Conservation (phyloP, 257 asterid genomes). For the Nicotiana obtusifolia region DNA sequence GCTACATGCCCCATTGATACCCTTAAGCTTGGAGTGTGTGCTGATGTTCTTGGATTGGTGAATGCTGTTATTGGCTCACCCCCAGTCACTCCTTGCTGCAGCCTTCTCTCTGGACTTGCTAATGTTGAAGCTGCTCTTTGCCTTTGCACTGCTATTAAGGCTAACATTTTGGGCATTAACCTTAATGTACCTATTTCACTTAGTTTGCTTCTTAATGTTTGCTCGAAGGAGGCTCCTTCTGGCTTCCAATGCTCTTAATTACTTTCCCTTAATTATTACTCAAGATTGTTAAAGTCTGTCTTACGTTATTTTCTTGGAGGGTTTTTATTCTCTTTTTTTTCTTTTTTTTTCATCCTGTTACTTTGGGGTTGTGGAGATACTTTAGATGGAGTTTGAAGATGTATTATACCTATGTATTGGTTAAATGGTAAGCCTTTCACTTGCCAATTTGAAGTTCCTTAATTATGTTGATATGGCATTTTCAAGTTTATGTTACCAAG, state of each 20-base stretch:
- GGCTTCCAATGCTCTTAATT: constrained; percentile 9
- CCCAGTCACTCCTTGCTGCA: neutral
- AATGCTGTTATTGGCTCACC: neutral
- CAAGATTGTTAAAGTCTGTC: neutral
- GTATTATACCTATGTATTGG: neutral
- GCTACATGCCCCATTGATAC: neutral
- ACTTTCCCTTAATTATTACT: neutral
- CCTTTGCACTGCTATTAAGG: constrained; percentile 9
- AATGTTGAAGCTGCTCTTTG: neutral
- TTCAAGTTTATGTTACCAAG: neutral
- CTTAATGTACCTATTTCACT: constrained; percentile 11
- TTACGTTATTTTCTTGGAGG: neutral
- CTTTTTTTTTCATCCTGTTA: no score
- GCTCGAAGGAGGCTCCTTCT: constrained; percentile 12
- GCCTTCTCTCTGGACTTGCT: constrained; percentile 1
- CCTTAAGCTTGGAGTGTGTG: constrained; percentile 5
- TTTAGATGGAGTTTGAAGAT: neutral
- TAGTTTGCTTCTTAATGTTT: constrained; percentile 17
- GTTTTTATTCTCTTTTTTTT: no score
- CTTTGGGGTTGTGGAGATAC: neutral
- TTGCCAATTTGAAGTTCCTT: neutral
- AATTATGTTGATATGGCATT: neutral
- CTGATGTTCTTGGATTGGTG: constrained; percentile 12
- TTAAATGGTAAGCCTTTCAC: neutral
- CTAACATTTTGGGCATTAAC: constrained; percentile 9